phyloP scores from a whole-genome alignment of 495 filamentous ascomycete species.

The Hyphodiscus hymeniophilus region DNA sequence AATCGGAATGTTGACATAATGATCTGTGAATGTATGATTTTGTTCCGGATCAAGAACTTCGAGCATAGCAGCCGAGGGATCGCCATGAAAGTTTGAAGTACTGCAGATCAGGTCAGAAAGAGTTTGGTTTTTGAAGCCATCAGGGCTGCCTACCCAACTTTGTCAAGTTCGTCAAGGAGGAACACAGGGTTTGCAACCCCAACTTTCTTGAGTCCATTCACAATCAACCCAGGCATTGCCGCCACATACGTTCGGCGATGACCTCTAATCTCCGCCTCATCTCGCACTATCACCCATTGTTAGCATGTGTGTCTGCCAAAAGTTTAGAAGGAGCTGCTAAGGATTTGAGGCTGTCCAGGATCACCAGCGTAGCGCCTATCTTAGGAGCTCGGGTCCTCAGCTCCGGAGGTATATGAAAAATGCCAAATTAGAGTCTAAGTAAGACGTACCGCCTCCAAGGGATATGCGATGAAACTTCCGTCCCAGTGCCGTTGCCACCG shows the following conservation, averaged over 20 bases:
- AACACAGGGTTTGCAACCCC: constrained; percentile 95
- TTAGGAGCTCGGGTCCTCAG: too few relatives aligned
- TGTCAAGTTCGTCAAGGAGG: constrained; percentile 97
- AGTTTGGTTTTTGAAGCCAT: background rate
- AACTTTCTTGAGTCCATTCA: constrained; percentile 92
- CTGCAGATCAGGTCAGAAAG: constrained; percentile 9
- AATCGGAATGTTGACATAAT: constrained; percentile 94
- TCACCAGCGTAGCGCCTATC: too few relatives aligned
- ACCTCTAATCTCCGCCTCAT: constrained; percentile 95
- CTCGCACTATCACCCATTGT: too few relatives aligned
- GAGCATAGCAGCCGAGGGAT: constrained; percentile 97
- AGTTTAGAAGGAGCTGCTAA: too few relatives aligned
- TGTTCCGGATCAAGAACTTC: constrained; percentile 98
- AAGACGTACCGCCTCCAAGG: constrained; percentile 80
- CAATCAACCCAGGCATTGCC: constrained; percentile 94
- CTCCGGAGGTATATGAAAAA: too few relatives aligned
- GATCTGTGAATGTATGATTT: constrained; percentile 89
- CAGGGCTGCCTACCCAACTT: constrained; percentile 55
- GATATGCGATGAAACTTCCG: constrained; percentile 97
- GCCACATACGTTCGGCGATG: constrained; percentile 97
- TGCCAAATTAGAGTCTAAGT: too few relatives aligned
- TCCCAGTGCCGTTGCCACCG: constrained; percentile 82
- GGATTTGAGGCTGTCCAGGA: too few relatives aligned
- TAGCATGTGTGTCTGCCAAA: too few relatives aligned
- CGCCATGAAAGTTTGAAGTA: constrained; percentile 85